Evolutionary conservation across 2,329 filamentous ascomycete species (phyloP).

Genomic region (Xylariaceae sp.): DNA sequence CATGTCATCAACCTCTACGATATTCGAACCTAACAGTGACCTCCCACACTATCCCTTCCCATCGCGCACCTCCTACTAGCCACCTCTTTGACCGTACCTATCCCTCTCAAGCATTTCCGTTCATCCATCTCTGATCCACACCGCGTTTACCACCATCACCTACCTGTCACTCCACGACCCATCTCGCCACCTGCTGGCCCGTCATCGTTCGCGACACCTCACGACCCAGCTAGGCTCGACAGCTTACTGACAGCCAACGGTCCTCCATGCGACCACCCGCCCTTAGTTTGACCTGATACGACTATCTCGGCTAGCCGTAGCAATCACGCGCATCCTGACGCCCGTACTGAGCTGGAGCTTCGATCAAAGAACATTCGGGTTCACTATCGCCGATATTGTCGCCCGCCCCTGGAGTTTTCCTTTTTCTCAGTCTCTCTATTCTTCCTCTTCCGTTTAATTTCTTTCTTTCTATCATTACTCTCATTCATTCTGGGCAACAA

Average conservation of each 20-base stretch:
- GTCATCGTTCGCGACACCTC: background rate
- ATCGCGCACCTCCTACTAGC: background rate
- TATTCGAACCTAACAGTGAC: background rate
- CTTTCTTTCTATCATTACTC: constrained; percentile 12
- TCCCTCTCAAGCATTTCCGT: background rate
- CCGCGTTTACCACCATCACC: background rate
- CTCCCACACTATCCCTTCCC: background rate
- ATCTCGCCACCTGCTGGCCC: background rate
- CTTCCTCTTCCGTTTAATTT: constrained; percentile 14
- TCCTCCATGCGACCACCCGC: constrained; percentile 8
- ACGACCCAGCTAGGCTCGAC: background rate
- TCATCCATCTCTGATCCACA: background rate
- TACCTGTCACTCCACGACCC: background rate
- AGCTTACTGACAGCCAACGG: background rate
- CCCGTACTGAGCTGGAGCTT: constrained; percentile 12
- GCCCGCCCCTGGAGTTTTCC: constrained; percentile 11
- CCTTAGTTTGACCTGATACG: constrained; percentile 6
- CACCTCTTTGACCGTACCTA: background rate
- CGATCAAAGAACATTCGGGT: constrained; percentile 16
- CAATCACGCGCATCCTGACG: constrained; percentile 6
- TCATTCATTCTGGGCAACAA: constrained; percentile 13
- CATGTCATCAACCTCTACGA: constrained; percentile 10
- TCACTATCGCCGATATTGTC: constrained; percentile 3
- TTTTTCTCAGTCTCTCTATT: constrained; percentile 5
- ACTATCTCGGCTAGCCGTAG: constrained; percentile 19